Evolutionary conservation across 208 protist genomes (phyloP).

Genomic region (Polymyxa betae): DNA sequence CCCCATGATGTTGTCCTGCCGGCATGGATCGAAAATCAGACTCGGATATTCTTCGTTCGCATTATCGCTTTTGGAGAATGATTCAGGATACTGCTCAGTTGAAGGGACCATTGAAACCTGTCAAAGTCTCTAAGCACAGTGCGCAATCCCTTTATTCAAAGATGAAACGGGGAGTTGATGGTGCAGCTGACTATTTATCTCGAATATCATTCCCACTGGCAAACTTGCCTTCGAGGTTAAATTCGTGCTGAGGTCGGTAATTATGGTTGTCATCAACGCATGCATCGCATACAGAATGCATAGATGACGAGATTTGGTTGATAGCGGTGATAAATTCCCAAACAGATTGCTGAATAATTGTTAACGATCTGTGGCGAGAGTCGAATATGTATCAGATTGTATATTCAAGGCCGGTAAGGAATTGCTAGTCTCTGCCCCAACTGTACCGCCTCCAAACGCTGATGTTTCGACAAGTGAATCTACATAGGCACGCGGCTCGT

Average conservation of each 20-base stretch:
- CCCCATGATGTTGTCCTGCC: neutral
- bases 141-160: neutral
- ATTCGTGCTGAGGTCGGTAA: neutral
- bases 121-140: neutral
- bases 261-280: conserved; percentile 14
- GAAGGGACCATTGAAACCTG: conserved; percentile 36
- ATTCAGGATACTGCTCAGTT: neutral
- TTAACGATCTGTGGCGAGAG: neutral
- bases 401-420: neutral
- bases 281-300: neutral
- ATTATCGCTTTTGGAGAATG: neutral
- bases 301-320: neutral
- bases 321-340: neutral
- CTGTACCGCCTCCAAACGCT: neutral
- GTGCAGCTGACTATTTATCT: neutral
- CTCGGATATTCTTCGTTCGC: neutral
- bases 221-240: conserved; percentile 36
- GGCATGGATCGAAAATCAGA: neutral
- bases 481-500: neutral
- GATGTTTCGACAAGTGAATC: neutral
- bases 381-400: neutral
- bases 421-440: neutral
- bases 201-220: neutral
- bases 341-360: neutral
- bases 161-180: conserved; percentile 37